Evolutionary conservation across 2,329 filamentous ascomycete genomes (phyloP), one percentile per base, ranked within the genome.

Genomic region (Stylonectria norvegica): DNA sequence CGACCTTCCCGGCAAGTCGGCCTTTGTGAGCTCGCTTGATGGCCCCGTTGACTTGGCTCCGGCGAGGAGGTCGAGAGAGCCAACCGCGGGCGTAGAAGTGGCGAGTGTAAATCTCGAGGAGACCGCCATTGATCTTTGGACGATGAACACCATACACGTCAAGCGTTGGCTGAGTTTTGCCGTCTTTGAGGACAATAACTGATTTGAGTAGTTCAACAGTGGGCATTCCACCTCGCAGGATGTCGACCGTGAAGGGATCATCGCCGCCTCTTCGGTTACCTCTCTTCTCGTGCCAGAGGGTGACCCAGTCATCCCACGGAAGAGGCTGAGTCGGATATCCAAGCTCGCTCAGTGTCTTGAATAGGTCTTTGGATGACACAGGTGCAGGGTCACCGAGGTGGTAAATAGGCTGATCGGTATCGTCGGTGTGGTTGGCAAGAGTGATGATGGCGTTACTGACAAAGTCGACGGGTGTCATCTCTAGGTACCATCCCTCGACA

Each of bases 381-480:
- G 86, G 86, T 29, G 76, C 73, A 3, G 86, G 78, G 49, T 90
- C 85, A 5, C 86, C 86, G 0, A 90, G 69, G 52, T 90, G 86
- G 64, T 86, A 88, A 6, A 89, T 66, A 0, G 73, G 72, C 54
- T 86, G 83, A 8, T 80, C 71, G 1, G 73, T 70, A 23, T 81
- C 71, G 27, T 80, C 71, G 1, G 68, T 75, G 43, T 87, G 74
- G 50, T 83, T 80, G 28, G 82, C 75, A 15, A 90, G 73, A 14
- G 84, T 79, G 17, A 86, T 69, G 49, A 91, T 86, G 4, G 85
- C 80, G 48, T 80, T 81, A 64, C 81, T 86, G 43, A 89, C 85
- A 55, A 87, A 89, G 62, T 91, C 86, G 11, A 89, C 86, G 0
- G 86, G 86, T 0, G 86, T 89, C 86, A 90, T 90, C 65, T 91